phyloP scores from a whole-genome alignment of 2,329 filamentous ascomycete genomes.

The Fusarium brachygibbosum region DNA sequence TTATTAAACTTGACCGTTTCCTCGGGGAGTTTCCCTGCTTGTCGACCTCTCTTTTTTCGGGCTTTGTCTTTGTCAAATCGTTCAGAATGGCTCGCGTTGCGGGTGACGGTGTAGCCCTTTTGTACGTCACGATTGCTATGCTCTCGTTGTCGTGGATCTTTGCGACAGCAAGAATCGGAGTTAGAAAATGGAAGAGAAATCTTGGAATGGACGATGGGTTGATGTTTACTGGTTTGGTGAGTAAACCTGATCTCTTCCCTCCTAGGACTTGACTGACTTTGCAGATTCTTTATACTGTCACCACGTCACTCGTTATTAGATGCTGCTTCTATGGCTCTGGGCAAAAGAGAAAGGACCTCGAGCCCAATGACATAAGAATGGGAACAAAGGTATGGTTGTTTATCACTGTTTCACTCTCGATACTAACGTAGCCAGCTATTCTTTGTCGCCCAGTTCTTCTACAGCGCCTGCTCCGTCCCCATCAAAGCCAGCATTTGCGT shows the following conservation, averaged over 20 bases:
- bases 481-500: slow-evolving; percentile 50
- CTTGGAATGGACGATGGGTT: slow-evolving; percentile 44
- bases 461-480: slow-evolving; percentile 38
- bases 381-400: slow-evolving; percentile 35
- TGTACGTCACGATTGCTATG: slow-evolving; percentile 38
- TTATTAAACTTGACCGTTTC: not conserved
- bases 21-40: not conserved
- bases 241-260: not conserved
- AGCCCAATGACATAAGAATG: slow-evolving; percentile 11
- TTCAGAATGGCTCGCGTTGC: slow-evolving; percentile 26
- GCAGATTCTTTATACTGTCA: slow-evolving; percentile 37
- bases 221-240: slow-evolving; percentile 39
- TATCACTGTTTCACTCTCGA: accelerated
- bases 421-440: slow-evolving; percentile 27
- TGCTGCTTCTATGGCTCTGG: slow-evolving; percentile 40
- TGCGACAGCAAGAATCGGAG: slow-evolving; percentile 11
- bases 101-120: slow-evolving; percentile 32
- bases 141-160: slow-evolving; percentile 32
- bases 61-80: not conserved
- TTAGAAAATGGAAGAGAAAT: slow-evolving; percentile 35
- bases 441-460: slow-evolving; percentile 44
- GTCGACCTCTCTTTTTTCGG: not conserved
- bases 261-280: not conserved
- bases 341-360: slow-evolving; percentile 10
- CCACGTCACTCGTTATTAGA: slow-evolving; percentile 32